Evolutionary conservation across 306 rosid genomes (phyloP).

Genomic region (Prosopis cineraria): DNA sequence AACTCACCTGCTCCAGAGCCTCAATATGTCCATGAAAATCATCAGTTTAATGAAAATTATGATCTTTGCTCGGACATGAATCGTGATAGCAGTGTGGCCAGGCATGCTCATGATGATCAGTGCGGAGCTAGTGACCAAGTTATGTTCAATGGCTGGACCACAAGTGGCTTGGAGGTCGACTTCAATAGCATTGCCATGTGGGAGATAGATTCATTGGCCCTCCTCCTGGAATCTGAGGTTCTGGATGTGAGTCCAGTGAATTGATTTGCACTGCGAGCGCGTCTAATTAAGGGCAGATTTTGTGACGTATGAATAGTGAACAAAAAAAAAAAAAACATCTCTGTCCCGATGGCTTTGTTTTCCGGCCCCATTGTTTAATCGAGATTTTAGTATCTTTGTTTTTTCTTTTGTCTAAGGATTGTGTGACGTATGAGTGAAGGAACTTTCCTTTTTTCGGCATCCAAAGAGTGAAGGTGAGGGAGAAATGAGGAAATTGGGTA

Average conservation of each 20-base stretch:
- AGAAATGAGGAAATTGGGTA: too few relatives aligned
- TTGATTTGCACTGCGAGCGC: not conserved
- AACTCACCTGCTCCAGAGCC: not conserved
- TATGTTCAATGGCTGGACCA: not conserved
- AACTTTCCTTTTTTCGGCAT: too few relatives aligned
- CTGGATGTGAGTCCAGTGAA: not conserved
- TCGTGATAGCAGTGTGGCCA: not conserved
- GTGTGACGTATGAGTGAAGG: too few relatives aligned
- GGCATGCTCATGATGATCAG: not conserved
- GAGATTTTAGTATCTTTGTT: too few relatives aligned
- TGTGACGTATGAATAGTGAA: not conserved
- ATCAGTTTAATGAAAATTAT: not conserved
- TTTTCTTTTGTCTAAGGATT: too few relatives aligned
- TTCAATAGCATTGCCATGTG: not conserved
- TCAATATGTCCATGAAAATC: not conserved
- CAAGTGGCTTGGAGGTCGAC: not conserved
- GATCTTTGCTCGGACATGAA: not conserved
- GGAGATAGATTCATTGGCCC: not conserved
- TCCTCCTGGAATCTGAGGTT: not conserved
- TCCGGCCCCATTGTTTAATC: too few relatives aligned
- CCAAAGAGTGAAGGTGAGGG: too few relatives aligned
- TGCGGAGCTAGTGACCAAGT: not conserved
- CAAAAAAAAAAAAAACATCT: not conserved
- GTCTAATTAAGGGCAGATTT: not conserved
- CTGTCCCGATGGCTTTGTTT: not conserved